phyloP scores from a whole-genome alignment of 495 filamentous ascomycete genomes.

The Penicillium cinerascens region DNA sequence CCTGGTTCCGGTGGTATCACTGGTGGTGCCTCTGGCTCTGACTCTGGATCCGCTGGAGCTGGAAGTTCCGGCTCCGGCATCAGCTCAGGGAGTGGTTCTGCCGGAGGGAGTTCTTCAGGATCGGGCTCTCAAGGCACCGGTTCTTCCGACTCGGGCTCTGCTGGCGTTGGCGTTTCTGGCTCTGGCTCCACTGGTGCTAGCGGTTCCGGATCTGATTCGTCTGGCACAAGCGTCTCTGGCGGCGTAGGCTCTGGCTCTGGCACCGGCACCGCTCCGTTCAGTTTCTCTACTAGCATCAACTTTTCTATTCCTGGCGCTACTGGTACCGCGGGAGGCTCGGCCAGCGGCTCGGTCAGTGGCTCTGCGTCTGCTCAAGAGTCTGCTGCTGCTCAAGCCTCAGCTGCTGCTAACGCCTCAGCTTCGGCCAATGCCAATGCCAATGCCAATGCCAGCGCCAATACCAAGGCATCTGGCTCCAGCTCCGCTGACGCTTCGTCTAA shows the following conservation, averaged over 20 bases:
- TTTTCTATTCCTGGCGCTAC: not conserved
- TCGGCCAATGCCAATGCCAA: not conserved
- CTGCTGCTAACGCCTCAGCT: not conserved
- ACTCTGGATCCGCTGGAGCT: not conserved
- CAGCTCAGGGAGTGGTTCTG: constrained; percentile 8
- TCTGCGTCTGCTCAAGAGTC: not conserved
- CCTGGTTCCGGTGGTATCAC: not conserved
- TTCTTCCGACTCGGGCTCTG: constrained; percentile 10
- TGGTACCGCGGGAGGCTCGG: too few species aligned
- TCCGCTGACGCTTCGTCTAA: not conserved
- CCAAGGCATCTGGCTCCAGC: too few species aligned
- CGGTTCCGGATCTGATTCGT: constrained; percentile 15
- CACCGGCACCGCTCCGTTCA: not conserved
- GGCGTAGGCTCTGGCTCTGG: not conserved
- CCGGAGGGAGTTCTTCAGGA: constrained; percentile 10
- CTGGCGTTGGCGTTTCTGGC: constrained; percentile 14
- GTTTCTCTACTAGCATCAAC: not conserved
- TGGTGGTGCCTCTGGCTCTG: constrained; percentile 1
- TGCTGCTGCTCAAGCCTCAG: not conserved
- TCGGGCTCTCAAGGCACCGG: constrained; percentile 5
- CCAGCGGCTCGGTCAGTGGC: not conserved
- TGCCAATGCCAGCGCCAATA: not conserved
- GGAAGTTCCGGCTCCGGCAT: constrained; percentile 1
- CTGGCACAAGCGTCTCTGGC: constrained; percentile 8
- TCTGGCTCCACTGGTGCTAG: constrained; percentile 6